Percentiles rank a stretch among this genome's conserved stretches.
Conservation (phyloP, 768 basidiomycete species). For the Coprinopsis strossmayeri region DNA sequence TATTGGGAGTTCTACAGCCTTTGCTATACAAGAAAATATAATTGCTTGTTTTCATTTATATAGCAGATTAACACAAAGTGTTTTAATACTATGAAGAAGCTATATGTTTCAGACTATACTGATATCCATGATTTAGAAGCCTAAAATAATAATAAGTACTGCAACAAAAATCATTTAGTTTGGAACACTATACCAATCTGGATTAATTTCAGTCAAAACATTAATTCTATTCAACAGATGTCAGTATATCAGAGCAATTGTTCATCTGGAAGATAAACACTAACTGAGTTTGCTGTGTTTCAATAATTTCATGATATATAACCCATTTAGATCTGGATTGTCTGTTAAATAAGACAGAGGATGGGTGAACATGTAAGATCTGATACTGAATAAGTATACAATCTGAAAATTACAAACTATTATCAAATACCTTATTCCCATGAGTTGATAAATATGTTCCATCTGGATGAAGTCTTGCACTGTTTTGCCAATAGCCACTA, state of each 20-base stretch:
- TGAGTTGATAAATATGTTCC: conserved; percentile 89
- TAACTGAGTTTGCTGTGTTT: conserved; percentile 1
- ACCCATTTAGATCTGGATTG: not conserved
- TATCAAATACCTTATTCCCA: conserved; percentile 54
- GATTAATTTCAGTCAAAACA: not conserved
- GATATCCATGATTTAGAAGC: not conserved
- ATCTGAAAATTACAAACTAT: not conserved
- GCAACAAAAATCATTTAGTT: not conserved
- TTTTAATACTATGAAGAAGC: not conserved
- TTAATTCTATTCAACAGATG: not conserved
- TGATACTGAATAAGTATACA: conserved; percentile 23
- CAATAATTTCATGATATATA: not conserved
- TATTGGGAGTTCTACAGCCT: too few relatives aligned
- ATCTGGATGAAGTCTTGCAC: conserved; percentile 85
- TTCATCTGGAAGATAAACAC: not conserved
- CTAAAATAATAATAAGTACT: not conserved
- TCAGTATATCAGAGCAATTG: not conserved
- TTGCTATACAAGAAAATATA: too few relatives aligned
- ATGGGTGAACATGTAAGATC: conserved; percentile 88
- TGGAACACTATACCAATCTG: not conserved
- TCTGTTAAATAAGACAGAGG: conserved; percentile 16
- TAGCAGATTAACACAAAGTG: too few relatives aligned
- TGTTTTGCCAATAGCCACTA: conserved; percentile 91
- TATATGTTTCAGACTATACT: not conserved
- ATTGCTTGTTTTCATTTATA: too few relatives aligned